These are phyloP conservation scores for Fusarium sulawesiense DNA, from an alignment of 2,329 filamentous ascomycete species.

Conservation along the genomic window DNA sequence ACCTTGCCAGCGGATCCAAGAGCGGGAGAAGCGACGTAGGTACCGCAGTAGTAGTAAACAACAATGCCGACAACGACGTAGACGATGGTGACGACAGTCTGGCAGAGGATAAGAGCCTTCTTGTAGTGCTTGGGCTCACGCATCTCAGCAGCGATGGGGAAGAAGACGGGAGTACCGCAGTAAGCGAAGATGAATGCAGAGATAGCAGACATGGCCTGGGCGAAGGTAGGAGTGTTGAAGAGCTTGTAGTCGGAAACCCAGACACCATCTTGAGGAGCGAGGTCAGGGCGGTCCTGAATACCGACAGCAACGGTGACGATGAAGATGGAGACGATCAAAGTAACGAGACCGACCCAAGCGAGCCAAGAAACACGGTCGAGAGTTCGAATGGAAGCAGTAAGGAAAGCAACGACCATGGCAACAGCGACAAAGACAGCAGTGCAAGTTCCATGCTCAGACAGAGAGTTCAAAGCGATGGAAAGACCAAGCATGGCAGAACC, in stretches of 20 bases:
- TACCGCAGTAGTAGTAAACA: slow-evolving; percentile 60
- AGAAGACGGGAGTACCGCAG: slow-evolving; percentile 52
- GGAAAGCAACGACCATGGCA: slow-evolving; percentile 46
- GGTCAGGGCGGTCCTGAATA: slow-evolving; percentile 36
- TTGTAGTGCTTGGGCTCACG: slow-evolving; percentile 47
- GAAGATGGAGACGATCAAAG: slow-evolving; percentile 35
- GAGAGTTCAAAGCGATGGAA: slow-evolving; percentile 55
- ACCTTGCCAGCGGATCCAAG: slow-evolving; percentile 57
- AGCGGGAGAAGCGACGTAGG: slow-evolving; percentile 60
- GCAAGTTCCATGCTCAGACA: slow-evolving; percentile 54
- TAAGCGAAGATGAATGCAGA: slow-evolving; percentile 54
- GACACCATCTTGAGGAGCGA: slow-evolving; percentile 31
- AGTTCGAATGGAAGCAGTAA: slow-evolving; percentile 49
- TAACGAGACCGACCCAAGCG: slow-evolving; percentile 45
- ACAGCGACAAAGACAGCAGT: slow-evolving; percentile 56
- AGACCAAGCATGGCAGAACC: slow-evolving; percentile 45
- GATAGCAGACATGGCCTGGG: slow-evolving; percentile 48
- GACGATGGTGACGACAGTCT: slow-evolving; percentile 47
- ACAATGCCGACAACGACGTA: slow-evolving; percentile 52
- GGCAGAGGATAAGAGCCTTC: slow-evolving; percentile 45
- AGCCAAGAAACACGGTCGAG: slow-evolving; percentile 50
- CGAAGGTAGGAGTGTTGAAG: slow-evolving; percentile 48
- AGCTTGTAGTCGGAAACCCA: slow-evolving; percentile 51
- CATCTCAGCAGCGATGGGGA: slow-evolving; percentile 51
- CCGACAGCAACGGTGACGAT: slow-evolving; percentile 39